phyloP scores from a whole-genome alignment of 306 rosid genomes.

The Vigna hirtella region DNA sequence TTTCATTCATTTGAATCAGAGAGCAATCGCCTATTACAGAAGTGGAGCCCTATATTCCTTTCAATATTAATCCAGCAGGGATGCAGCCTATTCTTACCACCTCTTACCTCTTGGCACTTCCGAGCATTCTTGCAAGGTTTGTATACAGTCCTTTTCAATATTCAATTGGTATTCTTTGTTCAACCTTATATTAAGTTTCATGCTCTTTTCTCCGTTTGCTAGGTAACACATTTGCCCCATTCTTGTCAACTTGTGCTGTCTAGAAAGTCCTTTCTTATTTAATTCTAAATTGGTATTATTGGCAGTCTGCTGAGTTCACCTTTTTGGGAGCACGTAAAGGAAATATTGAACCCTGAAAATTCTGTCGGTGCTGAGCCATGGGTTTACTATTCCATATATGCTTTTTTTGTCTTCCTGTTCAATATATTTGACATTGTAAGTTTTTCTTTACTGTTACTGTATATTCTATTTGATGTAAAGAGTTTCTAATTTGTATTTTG shows the following conservation, averaged over 20 bases:
- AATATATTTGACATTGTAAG: conserved; percentile 98
- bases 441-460: conserved; percentile 45
- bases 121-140: conserved; percentile 86
- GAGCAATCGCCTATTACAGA: conserved; percentile 94
- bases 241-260: conserved; percentile 2
- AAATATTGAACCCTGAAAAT: conserved; percentile 89
- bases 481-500: conserved; percentile 9
- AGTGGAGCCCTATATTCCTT: conserved; percentile 98
- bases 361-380: conserved; percentile 93
- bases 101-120: conserved; percentile 94
- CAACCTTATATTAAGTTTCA: background rate
- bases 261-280: background rate
- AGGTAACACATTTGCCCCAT: conserved; percentile 15
- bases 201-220: background rate
- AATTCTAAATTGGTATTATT: conserved; percentile 43
- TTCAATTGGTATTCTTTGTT: conserved; percentile 33
- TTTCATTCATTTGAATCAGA: conserved; percentile 62
- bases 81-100: conserved; percentile 99
- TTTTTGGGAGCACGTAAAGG: conserved; percentile 90
- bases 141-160: conserved; percentile 19
- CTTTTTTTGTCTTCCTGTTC: conserved; percentile 90
- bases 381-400: conserved; percentile 92
- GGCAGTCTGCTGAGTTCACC: conserved; percentile 84
- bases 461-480: conserved; percentile 31
- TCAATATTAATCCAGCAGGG: conserved; percentile 95